These are phyloP conservation scores for Tetradesmus lagerheimii DNA, from an alignment of 139 green algal species.

Conservation along the genomic window DNA sequence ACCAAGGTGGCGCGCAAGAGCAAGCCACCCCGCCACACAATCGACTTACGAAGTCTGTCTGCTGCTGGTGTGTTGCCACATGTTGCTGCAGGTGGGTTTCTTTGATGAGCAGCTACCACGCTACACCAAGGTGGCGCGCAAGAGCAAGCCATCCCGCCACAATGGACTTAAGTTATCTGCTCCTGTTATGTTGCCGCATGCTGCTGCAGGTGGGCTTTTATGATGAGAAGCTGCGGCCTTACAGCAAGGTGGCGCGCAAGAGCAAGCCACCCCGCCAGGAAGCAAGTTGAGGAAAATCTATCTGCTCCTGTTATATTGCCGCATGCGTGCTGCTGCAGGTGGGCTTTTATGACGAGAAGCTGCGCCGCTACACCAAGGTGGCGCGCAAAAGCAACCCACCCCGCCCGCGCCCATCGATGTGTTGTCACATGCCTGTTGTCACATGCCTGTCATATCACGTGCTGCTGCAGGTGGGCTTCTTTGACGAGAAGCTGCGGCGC, in stretches of 20 bases:
- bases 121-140: background rate
- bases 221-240: background rate
- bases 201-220: background rate
- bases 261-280: background rate
- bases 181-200: background rate
- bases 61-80: too few relatives aligned
- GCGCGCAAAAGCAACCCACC: constrained; percentile 84
- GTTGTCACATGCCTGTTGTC: too few relatives aligned
- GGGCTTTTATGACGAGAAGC: constrained; percentile 86
- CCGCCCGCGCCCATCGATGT: too few relatives aligned
- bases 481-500: constrained; percentile 79
- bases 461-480: constrained; percentile 81
- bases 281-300: too few relatives aligned
- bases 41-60: too few relatives aligned
- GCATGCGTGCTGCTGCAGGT: constrained; percentile 71
- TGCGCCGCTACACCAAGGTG: constrained; percentile 78
- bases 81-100: background rate
- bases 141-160: background rate
- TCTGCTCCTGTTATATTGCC: background rate
- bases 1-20: constrained; percentile 78
- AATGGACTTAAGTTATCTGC: background rate
- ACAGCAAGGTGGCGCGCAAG: background rate
- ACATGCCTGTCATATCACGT: too few relatives aligned
- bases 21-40: constrained; percentile 92
- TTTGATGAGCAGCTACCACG: background rate